Evolutionary conservation across 345 rosid genomes (phyloP).

Genomic region (Pseudoturritis turrita): DNA sequence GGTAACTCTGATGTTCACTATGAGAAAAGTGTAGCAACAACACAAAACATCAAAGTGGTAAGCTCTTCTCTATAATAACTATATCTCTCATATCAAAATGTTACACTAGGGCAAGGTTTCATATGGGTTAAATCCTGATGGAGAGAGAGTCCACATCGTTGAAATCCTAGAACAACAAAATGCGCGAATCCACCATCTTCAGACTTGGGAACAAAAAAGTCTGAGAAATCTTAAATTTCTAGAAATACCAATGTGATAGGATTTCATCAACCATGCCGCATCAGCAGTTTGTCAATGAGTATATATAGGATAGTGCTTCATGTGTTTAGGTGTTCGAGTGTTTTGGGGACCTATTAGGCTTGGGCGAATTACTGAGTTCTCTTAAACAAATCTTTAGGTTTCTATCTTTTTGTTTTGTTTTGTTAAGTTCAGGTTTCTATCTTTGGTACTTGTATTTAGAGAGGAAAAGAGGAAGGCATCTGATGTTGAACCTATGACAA

Average conservation of each 20-base stretch:
- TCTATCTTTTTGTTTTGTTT: no score
- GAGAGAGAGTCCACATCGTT: neutral
- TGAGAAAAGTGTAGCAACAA: slow-evolving; percentile 58
- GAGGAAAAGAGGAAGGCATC: neutral
- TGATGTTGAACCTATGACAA: neutral
- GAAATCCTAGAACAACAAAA: neutral
- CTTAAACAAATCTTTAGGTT: neutral
- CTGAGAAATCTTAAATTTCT: neutral
- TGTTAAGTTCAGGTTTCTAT: neutral
- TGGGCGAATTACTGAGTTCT: neutral
- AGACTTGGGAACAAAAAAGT: neutral
- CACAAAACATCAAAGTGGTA: slow-evolving; percentile 73
- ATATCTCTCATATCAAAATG: neutral
- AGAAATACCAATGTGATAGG: neutral
- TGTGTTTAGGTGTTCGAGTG: neutral
- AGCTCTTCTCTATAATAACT: neutral
- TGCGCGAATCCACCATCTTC: neutral
- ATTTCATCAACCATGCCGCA: neutral
- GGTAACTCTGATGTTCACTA: slow-evolving; percentile 67
- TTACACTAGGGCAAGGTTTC: neutral
- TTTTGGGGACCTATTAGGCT: neutral
- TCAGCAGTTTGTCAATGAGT: neutral
- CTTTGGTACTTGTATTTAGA: slow-evolving; percentile 12
- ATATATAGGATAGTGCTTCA: neutral
- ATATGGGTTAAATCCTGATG: neutral